Conservation (phyloP, 345 rosid species). For the Cardamine resedifolia region DNA sequence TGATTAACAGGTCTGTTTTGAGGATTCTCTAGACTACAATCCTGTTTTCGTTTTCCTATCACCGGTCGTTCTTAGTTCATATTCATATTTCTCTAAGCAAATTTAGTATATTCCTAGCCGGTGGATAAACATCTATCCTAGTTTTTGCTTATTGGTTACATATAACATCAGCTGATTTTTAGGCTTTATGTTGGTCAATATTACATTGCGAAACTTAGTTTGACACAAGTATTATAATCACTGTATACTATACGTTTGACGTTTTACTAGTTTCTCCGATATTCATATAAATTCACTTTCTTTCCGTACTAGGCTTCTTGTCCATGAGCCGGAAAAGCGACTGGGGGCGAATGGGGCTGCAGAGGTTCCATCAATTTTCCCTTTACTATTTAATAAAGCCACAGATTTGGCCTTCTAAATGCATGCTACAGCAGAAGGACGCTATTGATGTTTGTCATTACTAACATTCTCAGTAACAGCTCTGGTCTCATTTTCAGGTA, state of each 20-base stretch:
- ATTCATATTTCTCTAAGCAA: background rate
- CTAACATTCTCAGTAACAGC: background rate
- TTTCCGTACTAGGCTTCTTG: conserved; percentile 54
- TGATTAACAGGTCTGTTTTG: conserved; percentile 63
- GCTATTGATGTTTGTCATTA: background rate
- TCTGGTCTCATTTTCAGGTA: conserved; percentile 48
- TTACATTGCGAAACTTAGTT: background rate
- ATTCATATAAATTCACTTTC: conserved; percentile 15
- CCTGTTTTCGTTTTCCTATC: background rate
- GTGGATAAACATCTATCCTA: background rate
- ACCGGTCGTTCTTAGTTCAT: background rate
- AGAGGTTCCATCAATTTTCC: conserved; percentile 51
- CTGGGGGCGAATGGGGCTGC: conserved; percentile 69
- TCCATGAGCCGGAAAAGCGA: conserved; percentile 63
- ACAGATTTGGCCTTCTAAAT: background rate
- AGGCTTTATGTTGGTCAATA: background rate
- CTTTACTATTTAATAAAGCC: background rate
- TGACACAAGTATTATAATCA: background rate
- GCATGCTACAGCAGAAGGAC: conserved; percentile 17
- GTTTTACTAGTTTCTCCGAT: background rate
- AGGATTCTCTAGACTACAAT: background rate
- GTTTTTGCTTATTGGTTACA: background rate
- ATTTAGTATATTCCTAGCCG: background rate
- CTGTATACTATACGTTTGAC: background rate
- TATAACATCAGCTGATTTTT: background rate